A percentile compares a stretch with the other conserved stretches of the same genome.
Evolutionary conservation across 208 protist species (phyloP).

Genomic region (Herpetomonas samuelpessoai): DNA sequence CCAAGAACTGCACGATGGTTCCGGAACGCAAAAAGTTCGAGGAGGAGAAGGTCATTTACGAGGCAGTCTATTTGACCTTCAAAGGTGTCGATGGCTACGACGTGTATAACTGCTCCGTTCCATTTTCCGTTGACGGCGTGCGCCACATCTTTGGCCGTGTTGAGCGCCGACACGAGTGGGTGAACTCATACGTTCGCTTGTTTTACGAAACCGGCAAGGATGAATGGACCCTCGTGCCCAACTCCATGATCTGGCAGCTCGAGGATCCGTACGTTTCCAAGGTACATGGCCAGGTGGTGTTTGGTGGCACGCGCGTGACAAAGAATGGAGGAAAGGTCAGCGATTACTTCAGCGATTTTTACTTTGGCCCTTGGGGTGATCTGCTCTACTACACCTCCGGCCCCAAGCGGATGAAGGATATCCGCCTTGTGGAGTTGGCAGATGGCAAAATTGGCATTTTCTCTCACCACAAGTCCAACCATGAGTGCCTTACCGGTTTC

Average conservation of each 20-base stretch:
- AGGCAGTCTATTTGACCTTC: conserved; percentile 32
- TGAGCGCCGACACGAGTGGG: conserved; percentile 49
- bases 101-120: conserved; percentile 61
- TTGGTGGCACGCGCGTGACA: conserved; percentile 49
- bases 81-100: conserved; percentile 50
- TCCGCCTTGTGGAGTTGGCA: conserved; percentile 39
- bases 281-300: conserved; percentile 40
- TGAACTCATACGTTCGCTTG: conserved; percentile 44
- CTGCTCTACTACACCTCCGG: conserved; percentile 56
- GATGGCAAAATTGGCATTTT: conserved; percentile 54
- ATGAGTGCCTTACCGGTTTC: conserved; percentile 49
- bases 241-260: conserved; percentile 36
- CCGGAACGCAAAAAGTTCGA: conserved; percentile 40
- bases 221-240: conserved; percentile 45
- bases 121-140: conserved; percentile 43
- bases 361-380: conserved; percentile 27
- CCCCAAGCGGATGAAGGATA: conserved; percentile 59
- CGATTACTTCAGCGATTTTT: conserved; percentile 57
- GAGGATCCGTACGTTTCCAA: conserved; percentile 56
- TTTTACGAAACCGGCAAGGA: conserved; percentile 46
- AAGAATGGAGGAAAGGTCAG: conserved; percentile 43
- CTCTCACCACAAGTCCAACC: conserved; percentile 47
- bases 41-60: conserved; percentile 33
- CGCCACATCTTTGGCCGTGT: conserved; percentile 42
- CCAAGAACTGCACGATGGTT: conserved; percentile 40